phyloP scores from a whole-genome alignment of 768 basidiomycete genomes.

The Roridomyces roridus region DNA sequence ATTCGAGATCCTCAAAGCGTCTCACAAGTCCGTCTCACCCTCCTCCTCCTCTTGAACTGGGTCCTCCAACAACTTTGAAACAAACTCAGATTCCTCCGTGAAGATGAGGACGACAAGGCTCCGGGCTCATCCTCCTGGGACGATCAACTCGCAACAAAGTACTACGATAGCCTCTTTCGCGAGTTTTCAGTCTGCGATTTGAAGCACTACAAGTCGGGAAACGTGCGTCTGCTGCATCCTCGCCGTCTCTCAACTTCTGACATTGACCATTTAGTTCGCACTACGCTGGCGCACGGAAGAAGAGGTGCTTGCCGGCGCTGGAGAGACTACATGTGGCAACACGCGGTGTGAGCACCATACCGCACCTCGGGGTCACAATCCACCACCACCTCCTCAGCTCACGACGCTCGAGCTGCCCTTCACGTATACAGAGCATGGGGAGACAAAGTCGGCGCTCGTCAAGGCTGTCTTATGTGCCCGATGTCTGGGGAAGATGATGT shows the following conservation, averaged over 20 bases:
- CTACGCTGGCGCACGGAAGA: slow-evolving; percentile 93
- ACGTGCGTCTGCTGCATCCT: slow-evolving; percentile 53
- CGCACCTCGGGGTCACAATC: slow-evolving; percentile 23
- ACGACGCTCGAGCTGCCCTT: slow-evolving; percentile 91
- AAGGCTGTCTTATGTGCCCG: slow-evolving; percentile 86
- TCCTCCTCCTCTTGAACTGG: not conserved
- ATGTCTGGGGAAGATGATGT: slow-evolving; percentile 87
- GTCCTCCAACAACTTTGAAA: slow-evolving; percentile 1
- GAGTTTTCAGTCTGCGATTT: slow-evolving; percentile 93
- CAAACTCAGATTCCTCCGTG: slow-evolving; percentile 72
- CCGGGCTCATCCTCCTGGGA: slow-evolving; percentile 66
- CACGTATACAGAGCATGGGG: slow-evolving; percentile 81
- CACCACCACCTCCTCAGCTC: slow-evolving; percentile 41
- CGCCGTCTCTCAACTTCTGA: slow-evolving; percentile 1
- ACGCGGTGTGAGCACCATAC: slow-evolving; percentile 79
- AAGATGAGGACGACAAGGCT: slow-evolving; percentile 55
- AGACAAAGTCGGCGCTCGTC: slow-evolving; percentile 80
- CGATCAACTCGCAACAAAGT: slow-evolving; percentile 85
- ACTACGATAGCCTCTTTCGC: slow-evolving; percentile 86
- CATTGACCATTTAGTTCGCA: slow-evolving; percentile 64
- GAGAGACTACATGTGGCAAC: slow-evolving; percentile 89
- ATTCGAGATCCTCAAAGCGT: slow-evolving; percentile 77
- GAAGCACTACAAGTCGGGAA: slow-evolving; percentile 94
- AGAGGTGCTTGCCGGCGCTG: slow-evolving; percentile 86
- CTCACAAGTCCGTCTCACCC: slow-evolving; percentile 60